Percentiles rank a stretch among this genome's conserved stretches.
These are phyloP conservation scores for Olyra latifolia DNA, from an alignment of 176 grass and related monocot species.

Conservation along the genomic window DNA sequence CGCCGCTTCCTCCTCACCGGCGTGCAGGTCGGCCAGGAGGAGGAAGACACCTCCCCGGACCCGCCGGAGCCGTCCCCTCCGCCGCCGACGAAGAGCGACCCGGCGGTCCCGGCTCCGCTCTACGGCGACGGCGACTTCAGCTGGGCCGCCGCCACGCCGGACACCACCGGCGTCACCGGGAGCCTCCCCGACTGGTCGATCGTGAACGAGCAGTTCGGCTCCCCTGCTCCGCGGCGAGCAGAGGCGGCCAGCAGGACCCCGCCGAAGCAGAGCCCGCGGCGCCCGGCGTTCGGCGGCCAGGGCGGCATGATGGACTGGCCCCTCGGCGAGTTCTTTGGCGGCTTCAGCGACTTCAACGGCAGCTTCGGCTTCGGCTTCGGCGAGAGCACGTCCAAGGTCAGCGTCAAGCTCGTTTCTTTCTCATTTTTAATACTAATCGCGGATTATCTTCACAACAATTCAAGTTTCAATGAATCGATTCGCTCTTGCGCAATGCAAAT, in stretches of 20 bases:
- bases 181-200: slow-evolving; percentile 37
- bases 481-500: not conserved
- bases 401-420: not conserved
- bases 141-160: slow-evolving; percentile 19
- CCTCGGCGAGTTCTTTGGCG: slow-evolving; percentile 73
- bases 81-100: slow-evolving; percentile 28
- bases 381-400: slow-evolving; percentile 72
- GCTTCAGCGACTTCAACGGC: slow-evolving; percentile 50
- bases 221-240: not conserved
- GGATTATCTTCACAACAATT: not conserved
- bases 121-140: slow-evolving; percentile 21
- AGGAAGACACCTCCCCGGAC: not conserved
- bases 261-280: slow-evolving; percentile 39
- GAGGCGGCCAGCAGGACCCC: slow-evolving; percentile 9
- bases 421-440: not conserved
- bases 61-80: slow-evolving; percentile 23
- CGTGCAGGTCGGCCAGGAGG: slow-evolving; percentile 72
- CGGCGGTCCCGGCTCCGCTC: not conserved
- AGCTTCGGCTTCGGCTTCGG: slow-evolving; percentile 59
- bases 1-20: slow-evolving; percentile 89
- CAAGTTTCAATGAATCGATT: not conserved
- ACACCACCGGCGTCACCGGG: not conserved
- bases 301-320: slow-evolving; percentile 61
- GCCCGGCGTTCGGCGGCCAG: slow-evolving; percentile 26
- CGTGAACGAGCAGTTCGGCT: slow-evolving; percentile 36